A percentile compares a stretch with the other conserved stretches of the same genome.
Conservation (phyloP, 2,329 filamentous ascomycete genomes). For the Penicillium sp. region DNA sequence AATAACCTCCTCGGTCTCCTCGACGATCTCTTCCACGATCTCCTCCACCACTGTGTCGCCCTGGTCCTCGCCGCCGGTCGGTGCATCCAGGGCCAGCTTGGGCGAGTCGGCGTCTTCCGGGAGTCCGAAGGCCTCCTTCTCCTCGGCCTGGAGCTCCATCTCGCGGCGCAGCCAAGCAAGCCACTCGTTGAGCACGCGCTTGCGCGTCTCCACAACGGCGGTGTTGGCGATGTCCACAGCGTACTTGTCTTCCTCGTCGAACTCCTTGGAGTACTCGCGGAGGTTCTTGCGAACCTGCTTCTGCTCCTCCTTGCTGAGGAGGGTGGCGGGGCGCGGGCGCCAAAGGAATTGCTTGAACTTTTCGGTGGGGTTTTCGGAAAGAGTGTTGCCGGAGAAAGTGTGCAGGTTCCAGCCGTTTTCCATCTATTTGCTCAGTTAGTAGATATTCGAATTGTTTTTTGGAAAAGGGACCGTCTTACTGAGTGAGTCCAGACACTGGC, state of each 20-base stretch:
- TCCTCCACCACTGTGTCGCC: conserved; percentile 81
- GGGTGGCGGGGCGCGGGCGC: conserved; percentile 86
- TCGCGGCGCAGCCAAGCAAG: conserved; percentile 73
- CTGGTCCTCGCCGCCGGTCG: conserved; percentile 60
- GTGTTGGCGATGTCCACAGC: conserved; percentile 91
- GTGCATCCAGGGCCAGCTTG: conserved; percentile 50
- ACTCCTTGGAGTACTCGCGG: conserved; percentile 89
- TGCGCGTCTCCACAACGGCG: conserved; percentile 84
- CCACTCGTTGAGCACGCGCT: conserved; percentile 85
- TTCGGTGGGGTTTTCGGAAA: conserved; percentile 88
- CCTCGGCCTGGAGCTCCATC: conserved; percentile 68
- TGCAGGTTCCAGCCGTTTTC: conserved; percentile 99
- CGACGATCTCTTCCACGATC: conserved; percentile 78
- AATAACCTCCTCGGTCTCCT: conserved; percentile 77
- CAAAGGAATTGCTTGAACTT: conserved; percentile 98
- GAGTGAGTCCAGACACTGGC: conserved; percentile 94
- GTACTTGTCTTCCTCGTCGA: conserved; percentile 92
- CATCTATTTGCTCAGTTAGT: conserved; percentile 62
- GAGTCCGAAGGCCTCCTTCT: conserved; percentile 66
- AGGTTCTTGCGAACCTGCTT: conserved; percentile 98
- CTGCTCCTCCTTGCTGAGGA: conserved; percentile 94
- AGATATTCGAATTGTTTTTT: conserved; percentile 7
- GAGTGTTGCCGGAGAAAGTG: conserved; percentile 86
- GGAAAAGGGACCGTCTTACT: conserved; percentile 55
- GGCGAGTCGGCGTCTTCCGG: conserved; percentile 63